These are phyloP conservation scores for Forsythia viridissima DNA, from an alignment of 257 asterid genomes.

Conservation along the genomic window DNA sequence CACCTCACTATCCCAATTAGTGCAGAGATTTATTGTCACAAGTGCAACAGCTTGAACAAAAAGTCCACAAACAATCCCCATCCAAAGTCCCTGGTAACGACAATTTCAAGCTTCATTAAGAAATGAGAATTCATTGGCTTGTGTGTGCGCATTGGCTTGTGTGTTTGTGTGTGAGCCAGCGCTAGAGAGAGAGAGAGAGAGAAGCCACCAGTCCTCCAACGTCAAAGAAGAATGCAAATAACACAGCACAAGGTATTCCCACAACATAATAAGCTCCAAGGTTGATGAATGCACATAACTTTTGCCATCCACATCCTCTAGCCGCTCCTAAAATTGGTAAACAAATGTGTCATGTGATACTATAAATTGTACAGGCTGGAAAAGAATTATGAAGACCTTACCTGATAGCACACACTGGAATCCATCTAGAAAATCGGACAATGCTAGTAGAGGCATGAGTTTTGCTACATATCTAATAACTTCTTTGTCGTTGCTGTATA, in stretches of 20 bases:
- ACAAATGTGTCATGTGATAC: neutral
- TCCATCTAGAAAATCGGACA: conserved; percentile 74
- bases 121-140: neutral
- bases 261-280: conserved; percentile 71
- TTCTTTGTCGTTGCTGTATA: conserved; percentile 66
- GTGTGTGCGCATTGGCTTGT: neutral
- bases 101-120: conserved; percentile 1
- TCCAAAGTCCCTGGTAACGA: conserved; percentile 66
- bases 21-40: conserved; percentile 45
- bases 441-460: conserved; percentile 65
- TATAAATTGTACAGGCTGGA: neutral
- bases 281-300: conserved; percentile 53
- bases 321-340: conserved; percentile 52
- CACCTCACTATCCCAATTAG: conserved; percentile 67
- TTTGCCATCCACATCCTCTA: conserved; percentile 91
- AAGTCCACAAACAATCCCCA: conserved; percentile 67
- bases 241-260: conserved; percentile 57
- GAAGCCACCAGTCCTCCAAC: conserved; percentile 59
- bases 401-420: conserved; percentile 88
- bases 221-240: conserved; percentile 57
- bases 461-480: conserved; percentile 60
- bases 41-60: conserved; percentile 59
- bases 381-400: neutral
- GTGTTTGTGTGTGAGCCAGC: neutral
- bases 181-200: neutral